Evolutionary conservation across 1,284 basidiomycete genomes (phyloP), one percentile per base, ranked within the genome.

Genomic region (Uromyces viciae-fabae): DNA sequence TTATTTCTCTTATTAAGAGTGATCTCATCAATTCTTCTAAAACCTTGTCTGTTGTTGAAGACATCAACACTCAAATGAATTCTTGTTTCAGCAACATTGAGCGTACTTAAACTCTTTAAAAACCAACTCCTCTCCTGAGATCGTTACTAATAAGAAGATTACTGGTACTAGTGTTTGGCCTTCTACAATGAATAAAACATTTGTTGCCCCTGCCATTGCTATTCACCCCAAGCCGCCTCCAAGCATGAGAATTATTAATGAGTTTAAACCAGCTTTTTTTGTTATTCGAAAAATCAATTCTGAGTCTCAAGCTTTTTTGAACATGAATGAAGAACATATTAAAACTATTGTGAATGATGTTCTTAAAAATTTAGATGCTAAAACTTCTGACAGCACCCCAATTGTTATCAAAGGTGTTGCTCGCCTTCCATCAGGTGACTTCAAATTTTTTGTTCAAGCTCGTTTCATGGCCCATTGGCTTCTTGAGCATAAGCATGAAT

Each of bases 181-280:
- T n/a, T n/a, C n/a, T n/a, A n/a, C n/a, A n/a, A n/a, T n/a, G n/a
- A n/a, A n/a, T n/a, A n/a, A n/a, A n/a, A n/a, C n/a, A n/a, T n/a
- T n/a, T n/a, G n/a, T n/a, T n/a, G n/a, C n/a, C n/a, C n/a, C n/a
- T n/a, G n/a, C n/a, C 22, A 15, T 2, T 14, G 3, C 31, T 3
- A 5, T 11, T 2, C 5, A 3, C 28, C 14, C 8, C 9, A 22
- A n/a, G n/a, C 8, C 19, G 22, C 38, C 64, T 42, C 64, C 64
- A 2, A 9, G 38, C 19, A 66, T n/a, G n/a, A 42, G 38, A n/a
- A 22, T 42, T n/a, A 7, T 66, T 1, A 66, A 66, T 66, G 64
- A 66, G 33, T 66, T 66, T 25, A 66, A 66, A 42, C 31, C 64
- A 2, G 31, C 64, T n/a, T 66, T 66, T 43, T 66, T 66, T 43